Evolutionary conservation across 2,329 filamentous ascomycete species (phyloP), one percentile per base, ranked within the genome.

Genomic region (Ambrosiella beaveri): DNA sequence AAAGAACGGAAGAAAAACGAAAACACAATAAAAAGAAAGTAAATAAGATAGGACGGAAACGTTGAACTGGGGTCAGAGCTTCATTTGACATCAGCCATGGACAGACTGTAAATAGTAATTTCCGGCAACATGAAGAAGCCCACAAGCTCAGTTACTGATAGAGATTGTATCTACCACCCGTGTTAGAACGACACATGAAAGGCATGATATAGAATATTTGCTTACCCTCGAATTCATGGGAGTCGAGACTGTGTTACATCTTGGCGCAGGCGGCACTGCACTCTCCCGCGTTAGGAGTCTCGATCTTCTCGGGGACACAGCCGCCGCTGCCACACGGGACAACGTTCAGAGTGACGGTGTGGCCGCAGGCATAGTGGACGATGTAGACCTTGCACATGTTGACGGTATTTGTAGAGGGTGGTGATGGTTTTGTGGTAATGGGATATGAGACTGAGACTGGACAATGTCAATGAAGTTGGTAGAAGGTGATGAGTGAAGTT

Each of bases 291-390:
- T 27, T 27, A 4, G 27, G 27, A 27, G 27, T 27, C 44, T 47
- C 44, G n/a, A 17, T 15, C 2, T 15, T 47, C n/a, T 47, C 44
- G 44, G 13, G 19, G 2, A 17, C n/a, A 15, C 44, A 8, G 12
- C 47, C 38, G 9, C 39, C 49, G 27, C 19, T 35, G 15, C 54
- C 58, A 45, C 58, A 59, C n/a, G 37, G 15, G 45, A 56, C 50
- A 27, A 27, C 27, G 27, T 27, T 27, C 11, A 44, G 13, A 12
- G 35, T 19, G 36, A 38, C 39, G 47, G 45, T 36, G 27, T 40
- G 36, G 17, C 58, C 54, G 54, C 58, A 59, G 27, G 58, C 17
- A 39, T 59, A 59, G 47, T 54, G 40, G 40, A 59, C 38, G 15
- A n/a, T 41, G 54, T 57, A 51, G 15, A 35, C 47, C 17, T 36